phyloP scores from a whole-genome alignment of 176 grass and related monocot species.

The Ensete ventricosum region DNA sequence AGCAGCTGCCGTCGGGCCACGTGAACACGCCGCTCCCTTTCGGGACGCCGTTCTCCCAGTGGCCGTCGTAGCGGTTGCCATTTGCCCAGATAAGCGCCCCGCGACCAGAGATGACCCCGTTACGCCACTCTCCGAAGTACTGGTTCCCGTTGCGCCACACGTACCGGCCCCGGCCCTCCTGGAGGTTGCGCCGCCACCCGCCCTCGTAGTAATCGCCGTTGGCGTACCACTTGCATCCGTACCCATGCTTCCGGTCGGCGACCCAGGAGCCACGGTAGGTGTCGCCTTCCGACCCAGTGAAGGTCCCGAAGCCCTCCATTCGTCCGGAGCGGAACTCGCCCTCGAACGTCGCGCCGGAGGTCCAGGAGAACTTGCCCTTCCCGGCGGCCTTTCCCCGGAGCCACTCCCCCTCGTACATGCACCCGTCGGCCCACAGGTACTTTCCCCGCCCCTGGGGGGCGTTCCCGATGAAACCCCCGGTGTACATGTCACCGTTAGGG shows the following conservation, averaged over 20 bases:
- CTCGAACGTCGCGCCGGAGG: constrained; percentile 83
- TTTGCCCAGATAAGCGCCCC: constrained; percentile 87
- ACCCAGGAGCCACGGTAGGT: constrained; percentile 70
- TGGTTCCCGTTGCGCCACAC: constrained; percentile 92
- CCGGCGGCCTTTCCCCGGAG: constrained; percentile 68
- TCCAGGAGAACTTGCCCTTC: constrained; percentile 85
- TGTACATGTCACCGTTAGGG: constrained; percentile 61
- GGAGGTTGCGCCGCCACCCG: constrained; percentile 70
- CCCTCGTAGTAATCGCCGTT: constrained; percentile 98
- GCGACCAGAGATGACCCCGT: constrained; percentile 58
- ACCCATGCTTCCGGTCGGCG: constrained; percentile 61
- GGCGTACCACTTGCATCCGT: constrained; percentile 64
- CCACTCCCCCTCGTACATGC: constrained; percentile 93
- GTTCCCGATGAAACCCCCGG: constrained; percentile 39
- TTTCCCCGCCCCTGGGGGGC: constrained; percentile 76
- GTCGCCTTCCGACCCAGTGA: constrained; percentile 59
- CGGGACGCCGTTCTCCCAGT: constrained; percentile 47
- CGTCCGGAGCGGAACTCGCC: constrained; percentile 72
- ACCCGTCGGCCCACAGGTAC: constrained; percentile 79
- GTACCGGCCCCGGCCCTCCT: constrained; percentile 83
- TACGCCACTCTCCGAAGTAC: constrained; percentile 87
- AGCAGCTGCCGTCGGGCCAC: not conserved
- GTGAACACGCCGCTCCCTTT: constrained; percentile 8
- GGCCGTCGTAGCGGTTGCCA: constrained; percentile 74
- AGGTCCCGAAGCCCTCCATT: constrained; percentile 76